These are phyloP conservation scores for Saprolegnia diclina DNA, from an alignment of 352 stramenopile genomes.

Conservation along the genomic window DNA sequence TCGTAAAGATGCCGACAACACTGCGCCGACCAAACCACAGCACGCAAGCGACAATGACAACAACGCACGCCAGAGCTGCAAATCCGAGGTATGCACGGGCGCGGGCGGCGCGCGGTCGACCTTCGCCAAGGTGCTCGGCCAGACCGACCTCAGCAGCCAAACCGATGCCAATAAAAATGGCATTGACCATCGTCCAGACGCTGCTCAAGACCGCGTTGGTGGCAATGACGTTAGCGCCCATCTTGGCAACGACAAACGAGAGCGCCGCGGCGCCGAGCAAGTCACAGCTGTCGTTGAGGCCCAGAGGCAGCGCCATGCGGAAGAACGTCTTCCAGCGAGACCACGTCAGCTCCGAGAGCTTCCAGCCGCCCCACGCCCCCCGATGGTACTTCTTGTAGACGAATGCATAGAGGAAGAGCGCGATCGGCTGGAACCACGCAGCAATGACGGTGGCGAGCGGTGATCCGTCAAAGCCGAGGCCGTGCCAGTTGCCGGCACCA, in stretches of 20 bases:
- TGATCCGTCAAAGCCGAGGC: conserved; percentile 73
- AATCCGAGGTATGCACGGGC: conserved; percentile 19
- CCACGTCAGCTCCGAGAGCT: conserved; percentile 46
- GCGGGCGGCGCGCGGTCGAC: conserved; percentile 54
- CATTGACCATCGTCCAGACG: conserved; percentile 58
- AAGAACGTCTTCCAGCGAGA: conserved; percentile 62
- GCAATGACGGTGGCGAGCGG: conserved; percentile 68
- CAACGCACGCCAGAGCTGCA: neutral
- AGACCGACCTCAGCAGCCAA: conserved; percentile 69
- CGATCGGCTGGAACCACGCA: conserved; percentile 69
- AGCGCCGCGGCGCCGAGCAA: conserved; percentile 64
- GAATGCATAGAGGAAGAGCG: conserved; percentile 68
- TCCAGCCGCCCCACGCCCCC: conserved; percentile 64
- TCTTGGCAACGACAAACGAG: conserved; percentile 56
- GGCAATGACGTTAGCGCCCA: conserved; percentile 69
- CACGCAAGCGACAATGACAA: neutral
- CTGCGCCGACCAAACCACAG: neutral
- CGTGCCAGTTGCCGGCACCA: conserved; percentile 36
- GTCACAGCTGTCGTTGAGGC: conserved; percentile 58
- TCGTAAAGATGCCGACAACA: neutral
- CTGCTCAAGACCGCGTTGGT: conserved; percentile 67
- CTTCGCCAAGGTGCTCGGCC: conserved; percentile 63
- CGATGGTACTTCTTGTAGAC: conserved; percentile 67
- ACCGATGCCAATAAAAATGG: conserved; percentile 70
- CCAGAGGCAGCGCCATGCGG: conserved; percentile 54